Evolutionary conservation across 176 grass and related monocot species (phyloP), one percentile per base, ranked within the genome.

Genomic region (Luzula sylvatica): DNA sequence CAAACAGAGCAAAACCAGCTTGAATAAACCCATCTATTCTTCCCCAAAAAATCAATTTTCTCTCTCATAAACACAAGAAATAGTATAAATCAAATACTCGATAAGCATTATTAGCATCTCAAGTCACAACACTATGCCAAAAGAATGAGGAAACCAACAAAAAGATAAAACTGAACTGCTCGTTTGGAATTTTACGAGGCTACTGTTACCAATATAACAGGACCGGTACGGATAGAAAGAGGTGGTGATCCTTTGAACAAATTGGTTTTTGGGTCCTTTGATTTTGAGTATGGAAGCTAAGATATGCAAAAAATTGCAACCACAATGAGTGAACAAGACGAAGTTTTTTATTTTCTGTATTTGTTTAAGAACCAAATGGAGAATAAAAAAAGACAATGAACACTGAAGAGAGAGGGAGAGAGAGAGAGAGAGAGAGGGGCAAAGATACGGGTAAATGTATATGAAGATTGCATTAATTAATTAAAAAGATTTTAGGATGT

Each of bases 21-120:
- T 65, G 25, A 70, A 72, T 53, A 87, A 53, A 61, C 70, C 0
- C 70, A 29, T 65, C 38, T 44, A 42, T 73, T 53, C 20, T 62
- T 62, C 5, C 62, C 35, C 45, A 45, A 64, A 30, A 11, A 50
- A 62, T 26, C 51, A 48, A 24, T n/a, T 72, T 53, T 62, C 32
- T 15, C 57, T 17, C 45, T 55, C 46, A 54, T 62, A 64, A 24
- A 47, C 63, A 18, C 54, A 51, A 46, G 52, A 32, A 20, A 6
- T 8, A 35, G 30, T 22, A 66, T 58, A 69, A 76, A 82, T 69
- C 72, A 45, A 71, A 17, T 32, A 42, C 3, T 17, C 19, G 14
- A 22, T 11, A 39, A 57, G 68, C 69, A 41, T 22, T 76, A 86
- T 39, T 71, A 45, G 17, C 63, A 19, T 30, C 23, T 54, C 9